Percentiles rank a stretch among this genome's conserved stretches.
phyloP scores from a whole-genome alignment of 2,329 filamentous ascomycete genomes.

The Alternaria brassicae region DNA sequence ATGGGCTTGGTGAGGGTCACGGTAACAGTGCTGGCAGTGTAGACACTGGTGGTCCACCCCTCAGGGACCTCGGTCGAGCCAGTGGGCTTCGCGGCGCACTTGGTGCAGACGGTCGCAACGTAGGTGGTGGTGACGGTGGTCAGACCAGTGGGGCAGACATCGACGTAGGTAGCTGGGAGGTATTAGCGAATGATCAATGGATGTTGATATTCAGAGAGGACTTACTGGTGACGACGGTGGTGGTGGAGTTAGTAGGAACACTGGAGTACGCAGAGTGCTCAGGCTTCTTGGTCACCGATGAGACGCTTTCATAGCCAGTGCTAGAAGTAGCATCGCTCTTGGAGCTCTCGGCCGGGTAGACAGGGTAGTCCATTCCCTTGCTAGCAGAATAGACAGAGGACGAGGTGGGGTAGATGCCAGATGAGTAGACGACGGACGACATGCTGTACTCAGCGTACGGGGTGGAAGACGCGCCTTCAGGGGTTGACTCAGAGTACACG shows the following conservation, averaged over 20 bases:
- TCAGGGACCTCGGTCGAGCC: constrained; percentile 30
- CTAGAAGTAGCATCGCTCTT: constrained; percentile 14
- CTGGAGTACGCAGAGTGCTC: constrained; percentile 18
- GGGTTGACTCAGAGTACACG: constrained; percentile 14
- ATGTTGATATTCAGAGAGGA: neutral
- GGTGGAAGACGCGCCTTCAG: constrained; percentile 21
- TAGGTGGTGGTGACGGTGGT: constrained; percentile 44
- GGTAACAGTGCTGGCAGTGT: constrained; percentile 39
- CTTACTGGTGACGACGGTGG: constrained; percentile 32
- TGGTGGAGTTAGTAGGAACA: constrained; percentile 20
- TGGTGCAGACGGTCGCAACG: constrained; percentile 38
- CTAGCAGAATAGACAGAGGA: constrained; percentile 4
- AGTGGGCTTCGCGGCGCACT: constrained; percentile 27
- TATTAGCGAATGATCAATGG: neutral
- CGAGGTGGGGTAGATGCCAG: neutral
- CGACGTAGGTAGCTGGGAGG: constrained; percentile 38
- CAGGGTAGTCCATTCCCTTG: constrained; percentile 9
- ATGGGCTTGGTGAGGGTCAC: constrained; percentile 45
- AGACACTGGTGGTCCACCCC: constrained; percentile 45
- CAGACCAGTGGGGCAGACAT: constrained; percentile 46
- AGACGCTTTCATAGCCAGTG: constrained; percentile 12
- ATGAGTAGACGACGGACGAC: constrained; percentile 1
- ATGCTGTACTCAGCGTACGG: constrained; percentile 8
- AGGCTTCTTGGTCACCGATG: constrained; percentile 27
- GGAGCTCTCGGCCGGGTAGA: constrained; percentile 6